Base-by-base conservation (phyloP, 2,329 filamentous ascomycete species). In the Tolypocladium ovalisporum region DNA sequence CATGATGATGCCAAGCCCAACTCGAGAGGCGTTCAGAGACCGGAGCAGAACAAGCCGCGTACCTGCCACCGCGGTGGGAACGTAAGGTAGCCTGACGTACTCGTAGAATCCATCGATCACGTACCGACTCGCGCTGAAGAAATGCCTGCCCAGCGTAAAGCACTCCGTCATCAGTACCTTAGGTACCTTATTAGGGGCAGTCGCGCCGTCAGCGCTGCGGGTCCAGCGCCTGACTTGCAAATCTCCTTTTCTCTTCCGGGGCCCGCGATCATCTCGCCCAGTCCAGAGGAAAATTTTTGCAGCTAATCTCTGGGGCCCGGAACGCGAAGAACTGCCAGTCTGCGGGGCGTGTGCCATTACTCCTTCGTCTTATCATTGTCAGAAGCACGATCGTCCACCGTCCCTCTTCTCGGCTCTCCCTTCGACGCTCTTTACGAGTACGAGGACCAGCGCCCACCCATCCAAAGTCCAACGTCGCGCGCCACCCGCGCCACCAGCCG, bases 201-300 rank as follows among this genome's bases (percentile, higher is more conserved):
- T 34, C 27, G 52, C 35, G 52, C 55, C 37, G 55, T 56, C 47
- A 36, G 36, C 37, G 37, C 4, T 53, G 55, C 55, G 55, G 55
- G 55, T 53, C 55, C 55, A 24, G 12, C 35, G n/a, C 34, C 44
- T 27, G 8, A 32, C 55, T 35, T 44, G 55, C 55, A 56, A 56
- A 56, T 56, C 55, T 56, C 55, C 49, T 53, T 52, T 53, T 12
- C 47, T 22, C 27, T 15, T 27, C 36, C 36, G 37, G 36, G 39
- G 47, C 27, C 47, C 49, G 49, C 52, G 55, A 52, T 56, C 49
- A 53, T 53, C 49, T 56, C 55, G 55, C 24, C 22, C 24, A 42
- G 37, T 27, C 35, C 36, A 27, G 24, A 15, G 29, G 53, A 56
- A 56, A 52, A n/a, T n/a, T 12, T 56, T 56, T 56, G 55, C 55